Base-by-base conservation (phyloP, 2,329 filamentous ascomycete genomes). In the Clarireedia sp. region DNA sequence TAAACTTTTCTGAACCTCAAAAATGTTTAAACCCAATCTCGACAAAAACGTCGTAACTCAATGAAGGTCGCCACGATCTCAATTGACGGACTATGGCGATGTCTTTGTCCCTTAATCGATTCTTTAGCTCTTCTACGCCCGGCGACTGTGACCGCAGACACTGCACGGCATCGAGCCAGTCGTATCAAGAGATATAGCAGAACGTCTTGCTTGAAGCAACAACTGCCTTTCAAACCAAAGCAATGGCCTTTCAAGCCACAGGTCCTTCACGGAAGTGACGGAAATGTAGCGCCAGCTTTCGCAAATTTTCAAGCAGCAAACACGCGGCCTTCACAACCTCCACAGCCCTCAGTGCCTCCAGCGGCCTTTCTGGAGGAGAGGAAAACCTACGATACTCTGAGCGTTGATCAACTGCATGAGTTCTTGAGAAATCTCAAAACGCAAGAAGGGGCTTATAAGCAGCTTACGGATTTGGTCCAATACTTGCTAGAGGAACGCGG, bases 51-150 rank as follows among this genome's bases (percentile, higher is more conserved):
- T 44, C 52, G 38, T 16, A 51, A 49, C 47, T 58, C 62, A 64
- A 71, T 73, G 69, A 66, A 61, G 61, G 60, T 65, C 41, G 63
- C 65, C 51, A 68, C 63, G 62, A 64, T 72, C 52, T 63, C 69
- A 63, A 68, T 71, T 64, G 82, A 86, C 67, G 80, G 82, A 58
- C 74, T 87, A 46, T 85, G 82, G 80, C 78, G 79, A 65, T 84
- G 78, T 64, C 71, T 86, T 16, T 85, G 80, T 64, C 82, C 82
- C 12, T 77, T 75, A 8, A 72, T 80, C 56, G 76, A 80, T 62
- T 33, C 29, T 33, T 33, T 33, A 12, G 29, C 29, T 33, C 29
- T 33, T 16, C 23, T 36, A 36, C 51, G 51, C 5, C 10, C 33
- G 5, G 33, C 8, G 26, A 26, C 21, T 33, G 29, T 9, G 2